These are phyloP conservation scores for Carpinus viminea DNA, from an alignment of 306 rosid species.

Conservation along the genomic window DNA sequence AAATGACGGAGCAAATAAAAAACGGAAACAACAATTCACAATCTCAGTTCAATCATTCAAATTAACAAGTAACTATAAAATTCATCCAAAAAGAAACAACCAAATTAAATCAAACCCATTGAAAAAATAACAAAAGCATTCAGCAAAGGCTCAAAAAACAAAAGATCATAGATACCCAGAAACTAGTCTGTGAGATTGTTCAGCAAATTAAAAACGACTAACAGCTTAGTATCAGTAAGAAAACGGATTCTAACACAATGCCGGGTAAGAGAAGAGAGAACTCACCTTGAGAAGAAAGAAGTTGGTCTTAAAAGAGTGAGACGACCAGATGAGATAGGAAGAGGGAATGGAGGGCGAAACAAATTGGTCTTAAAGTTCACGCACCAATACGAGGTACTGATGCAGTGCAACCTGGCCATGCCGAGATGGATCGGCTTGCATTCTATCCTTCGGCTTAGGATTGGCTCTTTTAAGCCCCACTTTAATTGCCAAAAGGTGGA, in stretches of 20 bases:
- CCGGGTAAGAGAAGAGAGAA: background rate
- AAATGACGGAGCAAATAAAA: background rate
- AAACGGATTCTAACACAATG: background rate
- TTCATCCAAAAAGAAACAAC: background rate
- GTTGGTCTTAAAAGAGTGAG: constrained; percentile 1
- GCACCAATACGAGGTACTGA: constrained; percentile 16
- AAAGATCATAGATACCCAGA: background rate
- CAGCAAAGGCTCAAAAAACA: background rate
- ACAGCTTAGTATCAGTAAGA: background rate
- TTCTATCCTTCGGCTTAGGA: background rate
- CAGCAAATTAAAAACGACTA: background rate
- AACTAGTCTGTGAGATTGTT: background rate
- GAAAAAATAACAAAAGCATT: background rate
- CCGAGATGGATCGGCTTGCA: background rate
- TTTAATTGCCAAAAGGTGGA: too few species aligned
- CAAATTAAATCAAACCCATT: background rate
- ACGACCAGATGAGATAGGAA: constrained; percentile 3
- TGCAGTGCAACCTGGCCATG: constrained; percentile 19
- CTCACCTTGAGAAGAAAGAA: constrained; percentile 24
- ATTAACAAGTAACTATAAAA: background rate
- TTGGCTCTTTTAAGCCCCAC: background rate
- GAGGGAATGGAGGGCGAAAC: constrained; percentile 14
- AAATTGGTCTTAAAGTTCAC: background rate
- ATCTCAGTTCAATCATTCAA: background rate
- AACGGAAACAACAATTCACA: background rate